A percentile compares a stretch with the other conserved stretches of the same genome.
phyloP scores from a whole-genome alignment of 2,329 filamentous ascomycete genomes.

The Fusarium sp. region DNA sequence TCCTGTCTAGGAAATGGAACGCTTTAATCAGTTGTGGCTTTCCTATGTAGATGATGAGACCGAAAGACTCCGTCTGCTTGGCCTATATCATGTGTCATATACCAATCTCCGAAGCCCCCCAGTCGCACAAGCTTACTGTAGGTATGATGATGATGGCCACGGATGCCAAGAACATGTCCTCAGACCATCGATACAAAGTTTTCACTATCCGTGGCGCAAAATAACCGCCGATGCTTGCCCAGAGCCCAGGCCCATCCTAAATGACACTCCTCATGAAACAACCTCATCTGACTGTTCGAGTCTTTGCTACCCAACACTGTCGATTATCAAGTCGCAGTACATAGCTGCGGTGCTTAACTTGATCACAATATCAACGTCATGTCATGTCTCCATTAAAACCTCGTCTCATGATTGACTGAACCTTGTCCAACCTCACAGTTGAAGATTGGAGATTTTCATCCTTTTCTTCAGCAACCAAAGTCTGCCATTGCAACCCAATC shows the following conservation, averaged over 20 bases:
- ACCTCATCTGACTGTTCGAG: not conserved
- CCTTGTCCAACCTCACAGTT: not conserved
- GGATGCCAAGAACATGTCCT: slow-evolving; percentile 1
- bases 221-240: slow-evolving; percentile 12
- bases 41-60: not conserved
- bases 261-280: slow-evolving; percentile 2
- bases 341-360: not conserved
- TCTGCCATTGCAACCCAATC: slow-evolving; percentile 26
- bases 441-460: slow-evolving; percentile 12
- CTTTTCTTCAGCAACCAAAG: slow-evolving; percentile 10
- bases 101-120: not conserved
- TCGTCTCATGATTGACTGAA: not conserved
- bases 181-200: slow-evolving; percentile 2
- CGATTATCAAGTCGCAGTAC: not conserved
- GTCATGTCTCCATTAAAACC: not conserved
- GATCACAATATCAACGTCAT: not conserved
- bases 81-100: not conserved
- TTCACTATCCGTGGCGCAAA: slow-evolving; percentile 17
- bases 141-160: not conserved
- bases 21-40: not conserved
- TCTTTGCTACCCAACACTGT: not conserved
- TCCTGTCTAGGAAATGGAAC: not conserved
- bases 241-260: slow-evolving; percentile 13
- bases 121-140: not conserved
- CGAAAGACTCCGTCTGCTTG: not conserved